Evolutionary conservation across 306 rosid species (phyloP), one percentile per base, ranked within the genome.

Genomic region (Vigna hirtella): DNA sequence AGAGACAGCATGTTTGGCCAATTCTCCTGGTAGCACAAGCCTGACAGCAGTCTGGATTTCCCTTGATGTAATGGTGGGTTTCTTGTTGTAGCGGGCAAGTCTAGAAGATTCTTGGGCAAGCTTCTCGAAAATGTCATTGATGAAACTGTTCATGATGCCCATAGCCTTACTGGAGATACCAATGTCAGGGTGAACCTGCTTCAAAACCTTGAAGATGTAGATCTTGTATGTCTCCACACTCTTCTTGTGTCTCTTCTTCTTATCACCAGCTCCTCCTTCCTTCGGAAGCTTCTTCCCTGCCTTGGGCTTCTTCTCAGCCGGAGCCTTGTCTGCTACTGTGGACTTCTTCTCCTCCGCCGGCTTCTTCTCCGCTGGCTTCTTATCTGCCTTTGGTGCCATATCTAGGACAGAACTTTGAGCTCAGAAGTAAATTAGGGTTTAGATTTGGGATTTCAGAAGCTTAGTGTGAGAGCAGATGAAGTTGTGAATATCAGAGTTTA

Each of bases 21-120:
- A 77, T 28, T 91, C 93, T 8, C 96, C 93, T 0, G 96, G 96
- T 16, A 91, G 74, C 9, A 91, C 93, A 3, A 91, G 80, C 7
- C 96, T 86, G n/a, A 91, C 96, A 0, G 93, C 96, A 0, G 96
- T 91, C 63, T 91, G 96, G 36, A 91, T 91, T 70, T 91, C 96
- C 88, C 96, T 66, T 0, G 96, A 91, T 7, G 96, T 89, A 12
- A 91, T 91, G 0, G 96, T 91, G 0, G 93, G 96, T 76, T 91
- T 91, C 90, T 91, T 91, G 87, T 91, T 91, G 79, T 91, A 91
- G 52, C 96, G 83, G 0, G 96, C 96, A 0, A 91, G 87, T 72
- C 93, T 84, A 0, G 96, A 89, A 0, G 96, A 49, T 13, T 91
- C 93, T 78, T 89, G 92, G 5, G 59, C 28, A 16, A 51, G 56